Base-by-base conservation (phyloP, 1,284 basidiomycete species). In the Cutaneotrichosporon daszewskae region DNA sequence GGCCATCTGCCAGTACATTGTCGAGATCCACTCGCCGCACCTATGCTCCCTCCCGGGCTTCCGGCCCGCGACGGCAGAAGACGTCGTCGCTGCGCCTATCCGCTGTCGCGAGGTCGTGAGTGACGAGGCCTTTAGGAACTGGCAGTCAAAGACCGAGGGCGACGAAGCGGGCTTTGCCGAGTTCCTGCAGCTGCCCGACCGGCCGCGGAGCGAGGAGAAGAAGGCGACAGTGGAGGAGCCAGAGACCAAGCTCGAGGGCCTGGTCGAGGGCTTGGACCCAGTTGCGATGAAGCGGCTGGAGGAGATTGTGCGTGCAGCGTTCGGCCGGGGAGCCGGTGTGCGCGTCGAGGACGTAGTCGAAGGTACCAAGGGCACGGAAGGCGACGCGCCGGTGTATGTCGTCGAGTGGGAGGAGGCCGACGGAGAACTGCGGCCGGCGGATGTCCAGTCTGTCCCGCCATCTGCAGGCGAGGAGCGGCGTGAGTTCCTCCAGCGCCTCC, bases 21-120 rank as follows among this genome's bases (percentile, higher is more conserved):
- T 96, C 45, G 85, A 94, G 54, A 83, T 96, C 47, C 85, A 94
- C 67, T 92, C 89, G 1, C 90, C 91, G 24, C 83, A 89, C 45
- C 76, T 96, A 18, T 96, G 91, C 63, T 81, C 82, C 44, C 83
- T 92, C 60, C 89, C 89, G 12, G 87, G 89, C 8, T 96, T 96
- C 74, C 82, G 78, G 65, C 85, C 84, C 34, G 79, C 77, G 36
- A 49, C 61, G n/a, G 49, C 48, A 11, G 52, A 54, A 18, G 58
- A 64, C 23, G 54, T 68, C 4, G 54, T 58, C 23, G 39, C 57
- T 6, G 63, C 62, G 3, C 52, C 54, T 3, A 62, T 73, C 18
- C 53, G 49, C 23, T 73, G 71, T 51, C 53, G 68, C 22, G 61
- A 65, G 41, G 58, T 72, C 3, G 42, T 71, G 11, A 42, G 40